Base-by-base conservation (phyloP, 192 early-diverging fungal species). In the Globomyces pollinis-pini region DNA sequence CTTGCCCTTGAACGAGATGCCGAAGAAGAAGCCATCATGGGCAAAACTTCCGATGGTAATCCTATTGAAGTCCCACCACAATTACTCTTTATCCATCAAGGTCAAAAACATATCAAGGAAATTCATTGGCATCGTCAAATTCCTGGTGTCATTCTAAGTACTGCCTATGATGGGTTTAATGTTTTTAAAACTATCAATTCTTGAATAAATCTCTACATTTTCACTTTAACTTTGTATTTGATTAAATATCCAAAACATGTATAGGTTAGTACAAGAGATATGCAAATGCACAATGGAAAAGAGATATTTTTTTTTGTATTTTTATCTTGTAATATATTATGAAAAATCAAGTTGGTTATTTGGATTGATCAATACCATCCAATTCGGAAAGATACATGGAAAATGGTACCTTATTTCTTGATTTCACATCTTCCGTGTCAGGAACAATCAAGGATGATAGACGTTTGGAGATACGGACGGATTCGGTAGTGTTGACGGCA, bases 181-280 rank as follows among this genome's bases (percentile, higher is more conserved):
- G 79, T 99, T 36, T 97, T 96, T 72, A 96, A 97, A 71, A 97
- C 96, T n/a, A 93, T 99, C 50, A 84, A 84, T 60, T n/a, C 50
- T 30, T 51, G 33, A 51, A n/a, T n/a, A n/a, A n/a, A n/a, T n/a
- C n/a, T n/a, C n/a, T n/a, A n/a, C n/a, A n/a, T n/a, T n/a, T n/a
- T n/a, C n/a, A n/a, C n/a, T n/a, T n/a, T n/a, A n/a, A n/a, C n/a
- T n/a, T n/a, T n/a, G n/a, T n/a, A n/a, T n/a, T n/a, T n/a, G n/a
- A n/a, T n/a, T n/a, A n/a, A n/a, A n/a, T n/a, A n/a, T n/a, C n/a
- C n/a, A n/a, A n/a, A n/a, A n/a, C n/a, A n/a, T n/a, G n/a, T n/a
- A n/a, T n/a, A n/a, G n/a, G n/a, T n/a, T n/a, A n/a, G n/a, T n/a
- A n/a, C n/a, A n/a, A n/a, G n/a, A n/a, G n/a, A n/a, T n/a, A n/a